phyloP scores from a whole-genome alignment of 371 early-diverging fungal genomes.

The Haplosporangium sp. region DNA sequence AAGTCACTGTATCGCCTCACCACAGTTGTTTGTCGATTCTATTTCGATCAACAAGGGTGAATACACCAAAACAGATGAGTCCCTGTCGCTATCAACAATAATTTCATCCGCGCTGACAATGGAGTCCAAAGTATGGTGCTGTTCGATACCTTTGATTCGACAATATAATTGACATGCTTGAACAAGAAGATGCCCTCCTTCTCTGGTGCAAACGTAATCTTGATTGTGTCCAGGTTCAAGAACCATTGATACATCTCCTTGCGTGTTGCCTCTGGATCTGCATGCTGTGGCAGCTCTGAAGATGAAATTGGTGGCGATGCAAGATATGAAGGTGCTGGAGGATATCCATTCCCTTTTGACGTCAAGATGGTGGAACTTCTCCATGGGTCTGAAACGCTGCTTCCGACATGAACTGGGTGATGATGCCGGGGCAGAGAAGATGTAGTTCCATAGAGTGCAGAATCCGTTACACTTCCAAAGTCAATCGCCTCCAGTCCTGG shows the following conservation, averaged over 20 bases:
- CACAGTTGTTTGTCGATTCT: conserved; percentile 70
- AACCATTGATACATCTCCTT: conserved; percentile 59
- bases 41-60: conserved; percentile 8
- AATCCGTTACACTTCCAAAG: conserved; percentile 27
- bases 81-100: not conserved
- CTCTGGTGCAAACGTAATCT: conserved; percentile 78
- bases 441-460: conserved; percentile 24
- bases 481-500: conserved; percentile 46
- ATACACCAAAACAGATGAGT: not conserved
- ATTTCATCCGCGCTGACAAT: not conserved
- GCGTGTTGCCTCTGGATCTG: conserved; percentile 23
- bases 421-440: conserved; percentile 21
- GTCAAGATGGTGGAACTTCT: conserved; percentile 21
- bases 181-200: conserved; percentile 82
- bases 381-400: conserved; percentile 33
- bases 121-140: too few species aligned
- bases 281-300: conserved; percentile 1
- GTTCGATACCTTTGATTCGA: conserved; percentile 67
- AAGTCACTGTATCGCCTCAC: conserved; percentile 89
- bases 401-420: conserved; percentile 27
- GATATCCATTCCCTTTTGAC: conserved; percentile 25
- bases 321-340: conserved; percentile 49
- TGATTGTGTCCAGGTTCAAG: conserved; percentile 61
- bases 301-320: conserved; percentile 30
- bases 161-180: conserved; percentile 85